A percentile compares a stretch with the other conserved stretches of the same genome.
Conservation (phyloP, 805 yeast species). For the Nakazawaea anatomiae region DNA sequence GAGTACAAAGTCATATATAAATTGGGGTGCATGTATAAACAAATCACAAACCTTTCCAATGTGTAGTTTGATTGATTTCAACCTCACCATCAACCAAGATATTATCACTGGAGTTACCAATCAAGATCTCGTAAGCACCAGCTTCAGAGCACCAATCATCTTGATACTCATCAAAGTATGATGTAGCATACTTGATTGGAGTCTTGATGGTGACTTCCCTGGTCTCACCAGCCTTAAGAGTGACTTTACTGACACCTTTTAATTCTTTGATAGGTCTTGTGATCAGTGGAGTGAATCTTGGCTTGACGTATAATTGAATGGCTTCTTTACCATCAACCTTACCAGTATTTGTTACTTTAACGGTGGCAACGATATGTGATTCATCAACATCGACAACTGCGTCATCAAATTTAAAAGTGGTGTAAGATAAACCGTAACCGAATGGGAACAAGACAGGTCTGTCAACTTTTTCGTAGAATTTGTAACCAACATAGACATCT, state of each 20-base stretch:
- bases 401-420: slow-evolving; percentile 34
- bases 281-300: slow-evolving; percentile 25
- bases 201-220: slow-evolving; percentile 28
- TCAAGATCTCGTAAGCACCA: slow-evolving; percentile 40
- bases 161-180: slow-evolving; percentile 42
- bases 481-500: slow-evolving; percentile 53
- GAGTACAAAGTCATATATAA: no score
- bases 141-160: slow-evolving; percentile 42
- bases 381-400: slow-evolving; percentile 25
- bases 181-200: slow-evolving; percentile 39
- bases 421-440: slow-evolving; percentile 53
- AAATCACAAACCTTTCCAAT: slow-evolving; percentile 19
- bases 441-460: slow-evolving; percentile 45
- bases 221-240: slow-evolving; percentile 35
- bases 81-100: slow-evolving; percentile 12
- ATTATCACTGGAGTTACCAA: slow-evolving; percentile 29
- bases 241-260: slow-evolving; percentile 44
- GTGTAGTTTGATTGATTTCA: slow-evolving; percentile 13
- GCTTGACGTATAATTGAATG: slow-evolving; percentile 42
- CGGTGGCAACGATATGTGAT: slow-evolving; percentile 23
- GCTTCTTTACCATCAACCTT: slow-evolving; percentile 39
- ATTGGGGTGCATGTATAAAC: no score
- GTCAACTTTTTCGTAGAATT: slow-evolving; percentile 45
- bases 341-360: slow-evolving; percentile 40
- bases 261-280: slow-evolving; percentile 49